phyloP scores from a whole-genome alignment of 1,139 yeast genomes.

The Arxiozyma heterogenica region DNA sequence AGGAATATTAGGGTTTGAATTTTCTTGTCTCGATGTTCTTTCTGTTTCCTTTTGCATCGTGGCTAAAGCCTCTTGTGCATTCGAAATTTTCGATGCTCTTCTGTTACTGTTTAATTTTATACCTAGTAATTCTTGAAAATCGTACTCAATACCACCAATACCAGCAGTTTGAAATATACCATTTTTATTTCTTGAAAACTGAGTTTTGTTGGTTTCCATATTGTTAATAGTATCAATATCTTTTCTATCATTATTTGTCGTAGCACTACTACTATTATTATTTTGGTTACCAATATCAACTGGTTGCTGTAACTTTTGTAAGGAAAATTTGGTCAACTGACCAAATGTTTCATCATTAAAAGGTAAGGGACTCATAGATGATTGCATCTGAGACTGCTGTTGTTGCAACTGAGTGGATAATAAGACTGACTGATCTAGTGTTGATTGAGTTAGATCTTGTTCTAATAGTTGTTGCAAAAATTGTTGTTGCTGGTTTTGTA shows the following conservation, averaged over 20 bases:
- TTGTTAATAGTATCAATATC: background rate
- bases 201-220: background rate
- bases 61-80: slow-evolving; percentile 25
- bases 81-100: slow-evolving; percentile 17
- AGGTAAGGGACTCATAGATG: slow-evolving; percentile 9
- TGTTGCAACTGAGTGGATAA: slow-evolving; percentile 6
- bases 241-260: slow-evolving; percentile 13
- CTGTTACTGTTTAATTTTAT: slow-evolving; percentile 16
- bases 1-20: slow-evolving; percentile 5
- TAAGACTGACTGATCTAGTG: slow-evolving; percentile 9
- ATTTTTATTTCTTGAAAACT: background rate
- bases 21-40: slow-evolving; percentile 5
- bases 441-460: slow-evolving; percentile 19
- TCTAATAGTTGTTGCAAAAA: slow-evolving; percentile 16
- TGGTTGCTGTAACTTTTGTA: background rate
- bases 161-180: slow-evolving; percentile 29
- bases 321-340: slow-evolving; percentile 10
- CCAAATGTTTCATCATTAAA: slow-evolving; percentile 19
- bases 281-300: background rate
- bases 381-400: slow-evolving; percentile 4
- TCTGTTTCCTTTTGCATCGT: slow-evolving; percentile 26
- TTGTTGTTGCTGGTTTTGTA: slow-evolving; percentile 20
- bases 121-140: slow-evolving; percentile 29
- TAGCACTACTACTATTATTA: slow-evolving; percentile 17
- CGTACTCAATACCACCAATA: slow-evolving; percentile 31